Evolutionary conservation across 2,329 filamentous ascomycete genomes (phyloP).

Genomic region (Exophiala phaeomuriformis): DNA sequence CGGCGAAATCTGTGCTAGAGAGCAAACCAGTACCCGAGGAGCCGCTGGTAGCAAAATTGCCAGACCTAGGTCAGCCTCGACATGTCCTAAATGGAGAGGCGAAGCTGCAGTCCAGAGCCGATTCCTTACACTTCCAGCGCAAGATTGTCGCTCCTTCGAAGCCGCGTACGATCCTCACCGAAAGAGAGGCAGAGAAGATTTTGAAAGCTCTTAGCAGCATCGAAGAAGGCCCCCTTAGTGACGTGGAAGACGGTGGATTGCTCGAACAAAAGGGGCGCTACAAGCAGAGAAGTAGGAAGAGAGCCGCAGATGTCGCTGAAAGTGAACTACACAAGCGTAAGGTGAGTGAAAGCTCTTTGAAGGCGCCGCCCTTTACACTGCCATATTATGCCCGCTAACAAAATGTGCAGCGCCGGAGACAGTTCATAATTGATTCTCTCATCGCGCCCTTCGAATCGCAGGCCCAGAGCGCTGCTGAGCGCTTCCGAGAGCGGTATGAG

Average conservation of each 20-base stretch:
- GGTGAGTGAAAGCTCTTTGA: constrained; percentile 37
- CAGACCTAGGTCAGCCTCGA: constrained; percentile 25
- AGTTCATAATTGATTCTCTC: constrained; percentile 50
- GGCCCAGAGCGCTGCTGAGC: constrained; percentile 62
- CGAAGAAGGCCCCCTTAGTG: constrained; percentile 50
- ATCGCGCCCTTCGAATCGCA: constrained; percentile 58
- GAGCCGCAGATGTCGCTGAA: constrained; percentile 58
- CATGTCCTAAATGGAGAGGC: constrained; percentile 17
- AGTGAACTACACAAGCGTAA: constrained; percentile 58
- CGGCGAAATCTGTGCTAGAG: constrained; percentile 23
- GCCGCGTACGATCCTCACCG: constrained; percentile 48
- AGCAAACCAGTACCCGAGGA: constrained; percentile 6
- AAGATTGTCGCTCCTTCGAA: constrained; percentile 52
- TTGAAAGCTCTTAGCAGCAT: constrained; percentile 56
- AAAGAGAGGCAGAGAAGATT: constrained; percentile 62
- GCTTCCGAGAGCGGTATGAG: constrained; percentile 70
- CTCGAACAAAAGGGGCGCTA: constrained; percentile 49
- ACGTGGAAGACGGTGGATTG: constrained; percentile 49
- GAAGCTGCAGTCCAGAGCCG: constrained; percentile 32
- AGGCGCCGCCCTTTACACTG: neutral
- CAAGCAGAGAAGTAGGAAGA: constrained; percentile 54
- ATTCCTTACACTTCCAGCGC: constrained; percentile 39
- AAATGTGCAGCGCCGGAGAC: constrained; percentile 48
- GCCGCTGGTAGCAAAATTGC: constrained; percentile 20
- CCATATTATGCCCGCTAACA: constrained; percentile 9